phyloP scores from a whole-genome alignment of 2,329 filamentous ascomycete species.

The Microsporum audouinii region DNA sequence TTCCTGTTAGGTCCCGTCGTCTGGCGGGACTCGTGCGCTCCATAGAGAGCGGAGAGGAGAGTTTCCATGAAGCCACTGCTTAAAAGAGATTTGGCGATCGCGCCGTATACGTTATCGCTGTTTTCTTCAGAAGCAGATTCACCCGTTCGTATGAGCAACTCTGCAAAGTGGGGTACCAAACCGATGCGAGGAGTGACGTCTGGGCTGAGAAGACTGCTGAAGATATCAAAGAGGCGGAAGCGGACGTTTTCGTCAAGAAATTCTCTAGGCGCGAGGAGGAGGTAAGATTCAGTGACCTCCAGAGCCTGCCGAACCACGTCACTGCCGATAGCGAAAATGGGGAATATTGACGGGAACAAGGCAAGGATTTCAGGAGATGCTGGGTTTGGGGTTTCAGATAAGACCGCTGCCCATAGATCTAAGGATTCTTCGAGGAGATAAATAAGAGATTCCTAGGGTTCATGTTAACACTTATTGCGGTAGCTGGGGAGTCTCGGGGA shows the following conservation, averaged over 20 bases:
- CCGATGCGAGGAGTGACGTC: conserved; percentile 31
- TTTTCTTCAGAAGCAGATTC: conserved; percentile 47
- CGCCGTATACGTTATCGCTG: conserved; percentile 44
- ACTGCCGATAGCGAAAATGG: conserved; percentile 54
- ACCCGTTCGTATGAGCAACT: conserved; percentile 54
- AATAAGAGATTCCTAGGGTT: conserved; percentile 48
- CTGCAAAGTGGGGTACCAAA: conserved; percentile 41
- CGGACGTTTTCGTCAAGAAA: conserved; percentile 32
- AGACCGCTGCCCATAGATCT: conserved; percentile 72
- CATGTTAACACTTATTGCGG: neutral
- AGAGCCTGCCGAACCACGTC: conserved; percentile 53
- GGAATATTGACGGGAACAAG: conserved; percentile 52
- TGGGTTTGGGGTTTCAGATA: conserved; percentile 54
- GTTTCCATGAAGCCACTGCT: conserved; percentile 51
- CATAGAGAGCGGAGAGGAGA: conserved; percentile 55
- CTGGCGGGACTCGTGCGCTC: conserved; percentile 61
- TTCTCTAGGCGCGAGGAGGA: conserved; percentile 48
- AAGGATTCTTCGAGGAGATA: conserved; percentile 87
- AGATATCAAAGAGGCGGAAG: conserved; percentile 27
- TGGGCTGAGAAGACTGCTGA: conserved; percentile 31
- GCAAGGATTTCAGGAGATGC: conserved; percentile 49
- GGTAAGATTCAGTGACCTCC: conserved; percentile 57
- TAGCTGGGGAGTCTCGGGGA: neutral
- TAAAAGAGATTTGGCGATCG: conserved; percentile 56
- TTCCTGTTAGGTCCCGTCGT: conserved; percentile 69